Percentiles rank a stretch among this genome's conserved stretches.
These are phyloP conservation scores for Globisporangium parvum DNA, from an alignment of 352 stramenopile species.

Conservation along the genomic window DNA sequence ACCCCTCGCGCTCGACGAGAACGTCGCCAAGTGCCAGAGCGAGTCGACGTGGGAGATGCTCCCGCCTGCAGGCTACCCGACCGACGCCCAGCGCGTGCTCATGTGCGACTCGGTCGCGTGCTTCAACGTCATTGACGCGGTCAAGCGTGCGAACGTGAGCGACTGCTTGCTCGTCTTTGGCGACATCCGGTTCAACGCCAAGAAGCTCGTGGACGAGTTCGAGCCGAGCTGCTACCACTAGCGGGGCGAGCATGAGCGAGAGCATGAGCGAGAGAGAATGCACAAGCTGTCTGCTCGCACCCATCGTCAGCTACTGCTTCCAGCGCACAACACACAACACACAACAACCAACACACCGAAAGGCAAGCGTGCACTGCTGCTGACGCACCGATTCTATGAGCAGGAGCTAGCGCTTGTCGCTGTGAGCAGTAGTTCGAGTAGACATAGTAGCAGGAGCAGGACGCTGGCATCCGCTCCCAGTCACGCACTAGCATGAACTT, in stretches of 20 bases:
- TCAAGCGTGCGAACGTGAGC: conserved; percentile 13
- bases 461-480: not conserved
- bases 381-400: not conserved
- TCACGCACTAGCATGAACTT: too few relatives aligned
- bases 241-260: too few relatives aligned
- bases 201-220: conserved; percentile 28
- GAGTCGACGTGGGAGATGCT: conserved; percentile 27
- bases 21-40: conserved; percentile 16
- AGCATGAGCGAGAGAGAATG: too few relatives aligned
- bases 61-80: conserved; percentile 20
- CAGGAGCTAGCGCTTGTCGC: not conserved
- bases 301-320: too few relatives aligned
- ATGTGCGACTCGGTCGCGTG: conserved; percentile 26
- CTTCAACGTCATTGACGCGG: conserved; percentile 18
- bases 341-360: too few relatives aligned
- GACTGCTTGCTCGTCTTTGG: conserved; percentile 27
- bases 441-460: too few relatives aligned
- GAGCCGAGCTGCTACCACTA: conserved; percentile 19
- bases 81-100: conserved; percentile 10
- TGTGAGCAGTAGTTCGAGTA: too few relatives aligned
- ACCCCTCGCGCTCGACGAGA: conserved; percentile 6
- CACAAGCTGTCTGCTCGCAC: not conserved
- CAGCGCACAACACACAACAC: not conserved
- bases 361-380: too few relatives aligned
- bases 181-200: conserved; percentile 24